Base-by-base conservation (phyloP, 495 filamentous ascomycete genomes). In the Friedmanniomyces simplex region DNA sequence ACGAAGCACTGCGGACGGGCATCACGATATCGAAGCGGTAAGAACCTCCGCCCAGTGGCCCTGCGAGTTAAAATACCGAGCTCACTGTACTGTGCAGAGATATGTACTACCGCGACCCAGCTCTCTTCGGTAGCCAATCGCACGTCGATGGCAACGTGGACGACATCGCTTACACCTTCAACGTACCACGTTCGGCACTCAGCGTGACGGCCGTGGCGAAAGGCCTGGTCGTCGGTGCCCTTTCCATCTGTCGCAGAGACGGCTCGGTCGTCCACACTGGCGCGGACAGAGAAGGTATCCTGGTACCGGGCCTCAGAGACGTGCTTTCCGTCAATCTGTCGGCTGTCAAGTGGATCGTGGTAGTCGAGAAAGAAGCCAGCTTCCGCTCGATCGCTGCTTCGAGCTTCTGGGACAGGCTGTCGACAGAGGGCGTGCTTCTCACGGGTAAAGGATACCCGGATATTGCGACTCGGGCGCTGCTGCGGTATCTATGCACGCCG, bases 361-460 rank as follows among this genome's bases (percentile, higher is more conserved):
- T 96, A 0, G 78, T 98, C 34, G 93, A 98, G 67, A 98, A 98
- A 73, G 93, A 98, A 76, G 88, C 90, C 16, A 85, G 88, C 0
- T 96, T 95, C 64, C 83, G 86, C 11, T 81, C 82, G 21, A 70
- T 93, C 11, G 77, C 76, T 30, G 69, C 75, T 78, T 71, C 58
- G 41, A 67, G 63, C 14, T 82, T 82, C 61, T 80, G 83, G 66
- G 65, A 67, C 21, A 71, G 57, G 24, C 13, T 81, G 73, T 21
- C 54, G 67, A 28, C 71, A 67, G 14, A 77, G 45, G 84, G 86
- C 4, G 73, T 91, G 24, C 71, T 93, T 2, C 67, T 94, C 51
- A 89, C 87, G 0, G 87, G 81, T 0, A 97, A 96, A 75, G 93
- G 93, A 0, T 97, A 94, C 68, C 91, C 93, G 0, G 93, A 98